Conservation (phyloP, 148 eudicot genomes). For the Nyssa sinensis region DNA sequence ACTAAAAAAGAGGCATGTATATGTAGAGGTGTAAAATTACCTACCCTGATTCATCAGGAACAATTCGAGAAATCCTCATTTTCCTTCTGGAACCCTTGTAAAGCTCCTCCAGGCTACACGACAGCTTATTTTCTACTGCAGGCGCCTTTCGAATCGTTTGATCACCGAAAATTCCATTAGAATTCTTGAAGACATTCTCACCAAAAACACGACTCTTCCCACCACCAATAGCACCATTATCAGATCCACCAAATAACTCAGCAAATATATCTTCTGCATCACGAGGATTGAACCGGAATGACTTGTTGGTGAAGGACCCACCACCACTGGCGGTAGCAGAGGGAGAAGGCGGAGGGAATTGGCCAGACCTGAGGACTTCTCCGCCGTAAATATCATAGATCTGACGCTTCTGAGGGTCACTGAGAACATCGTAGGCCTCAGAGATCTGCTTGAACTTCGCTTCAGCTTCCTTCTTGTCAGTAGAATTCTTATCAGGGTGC, state of each 20-base stretch:
- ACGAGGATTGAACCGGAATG: no score
- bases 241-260: slow-evolving; percentile 52
- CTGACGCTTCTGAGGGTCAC: slow-evolving; percentile 68
- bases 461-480: slow-evolving; percentile 51
- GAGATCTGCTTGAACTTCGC: slow-evolving; percentile 88
- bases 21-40: neutral
- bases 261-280: slow-evolving; percentile 51
- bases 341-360: slow-evolving; percentile 32
- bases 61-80: slow-evolving; percentile 77
- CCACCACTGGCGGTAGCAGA: slow-evolving; percentile 16
- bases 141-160: slow-evolving; percentile 38
- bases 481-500: slow-evolving; percentile 87
- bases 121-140: slow-evolving; percentile 64
- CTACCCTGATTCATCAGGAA: slow-evolving; percentile 33
- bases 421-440: slow-evolving; percentile 78
- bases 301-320: no score
- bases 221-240: slow-evolving; percentile 17
- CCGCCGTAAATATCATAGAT: slow-evolving; percentile 81
- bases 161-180: neutral
- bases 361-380: slow-evolving; percentile 49
- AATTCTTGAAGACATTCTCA: slow-evolving; percentile 3
- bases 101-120: slow-evolving; percentile 84
- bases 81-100: slow-evolving; percentile 74
- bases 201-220: slow-evolving; percentile 12
- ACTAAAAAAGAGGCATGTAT: neutral